These are phyloP conservation scores for Fagopyrum esculentum DNA, from an alignment of 148 eudicot species.

Conservation along the genomic window DNA sequence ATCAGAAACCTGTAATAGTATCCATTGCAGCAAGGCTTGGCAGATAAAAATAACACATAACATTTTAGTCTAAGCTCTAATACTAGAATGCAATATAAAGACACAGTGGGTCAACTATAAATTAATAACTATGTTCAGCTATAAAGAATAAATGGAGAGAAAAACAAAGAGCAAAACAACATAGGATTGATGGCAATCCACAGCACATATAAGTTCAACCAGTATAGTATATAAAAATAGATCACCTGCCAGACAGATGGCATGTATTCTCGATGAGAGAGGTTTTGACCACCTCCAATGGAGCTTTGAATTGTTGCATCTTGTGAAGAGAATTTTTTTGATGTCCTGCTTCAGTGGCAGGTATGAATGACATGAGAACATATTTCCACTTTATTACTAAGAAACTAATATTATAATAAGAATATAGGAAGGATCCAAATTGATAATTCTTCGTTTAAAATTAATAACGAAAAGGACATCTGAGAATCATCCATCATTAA, in stretches of 20 bases:
- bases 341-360: constrained; percentile 30
- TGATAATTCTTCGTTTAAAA: not conserved
- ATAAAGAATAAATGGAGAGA: not conserved
- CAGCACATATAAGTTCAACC: not conserved
- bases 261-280: constrained; percentile 68
- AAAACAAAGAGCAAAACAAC: not conserved
- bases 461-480: not conserved
- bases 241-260: constrained; percentile 87
- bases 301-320: constrained; percentile 27
- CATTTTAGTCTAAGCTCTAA: no score
- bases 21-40: not conserved
- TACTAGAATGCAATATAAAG: not conserved
- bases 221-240: not conserved
- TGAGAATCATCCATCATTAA: not conserved
- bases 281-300: constrained; percentile 23
- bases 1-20: not conserved
- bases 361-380: not conserved
- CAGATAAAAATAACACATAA: no score
- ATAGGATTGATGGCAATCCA: not conserved
- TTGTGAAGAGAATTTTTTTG: constrained; percentile 35
- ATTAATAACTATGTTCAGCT: not conserved
- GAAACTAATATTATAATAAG: not conserved
- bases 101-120: not conserved
- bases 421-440: constrained; percentile 9
- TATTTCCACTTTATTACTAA: not conserved